A percentile compares a stretch with the other conserved stretches of the same genome.
Evolutionary conservation across 2,329 filamentous ascomycete species (phyloP).

Genomic region (Cladosporium sphaerospermum): DNA sequence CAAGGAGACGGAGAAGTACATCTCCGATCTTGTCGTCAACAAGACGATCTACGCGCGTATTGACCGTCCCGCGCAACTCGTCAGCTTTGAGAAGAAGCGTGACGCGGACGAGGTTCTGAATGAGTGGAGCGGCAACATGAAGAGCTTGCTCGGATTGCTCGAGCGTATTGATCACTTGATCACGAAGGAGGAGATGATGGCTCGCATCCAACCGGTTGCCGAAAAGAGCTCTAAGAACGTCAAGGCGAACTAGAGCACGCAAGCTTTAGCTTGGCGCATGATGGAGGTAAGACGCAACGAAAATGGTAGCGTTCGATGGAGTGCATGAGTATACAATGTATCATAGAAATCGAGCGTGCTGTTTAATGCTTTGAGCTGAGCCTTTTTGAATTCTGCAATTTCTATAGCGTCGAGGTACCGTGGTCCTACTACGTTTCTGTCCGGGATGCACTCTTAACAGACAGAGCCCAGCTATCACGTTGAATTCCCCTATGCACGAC

Average conservation of each 20-base stretch:
- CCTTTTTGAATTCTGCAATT: too few species aligned
- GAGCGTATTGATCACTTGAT: constrained; percentile 96
- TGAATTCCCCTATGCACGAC: too few species aligned
- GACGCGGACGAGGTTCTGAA: constrained; percentile 95
- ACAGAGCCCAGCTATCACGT: too few species aligned
- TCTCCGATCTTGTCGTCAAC: constrained; percentile 90
- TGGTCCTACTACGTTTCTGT: too few species aligned
- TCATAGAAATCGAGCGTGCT: constrained; percentile 3
- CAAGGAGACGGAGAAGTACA: constrained; percentile 98
- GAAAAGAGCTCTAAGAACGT: constrained; percentile 34
- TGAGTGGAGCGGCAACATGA: constrained; percentile 98
- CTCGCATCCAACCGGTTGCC: constrained; percentile 70
- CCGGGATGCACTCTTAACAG: too few species aligned
- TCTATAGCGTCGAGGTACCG: too few species aligned
- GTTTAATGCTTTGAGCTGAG: too few species aligned
- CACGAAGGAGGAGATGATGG: constrained; percentile 99
- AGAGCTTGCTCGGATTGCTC: constrained; percentile 75
- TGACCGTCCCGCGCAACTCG: constrained; percentile 82
- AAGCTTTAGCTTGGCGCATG: too few species aligned
- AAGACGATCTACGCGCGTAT: constrained; percentile 99
- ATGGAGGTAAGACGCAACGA: too few species aligned
- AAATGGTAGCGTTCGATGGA: background rate
- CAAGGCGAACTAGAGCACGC: constrained; percentile 2
- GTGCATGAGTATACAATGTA: constrained; percentile 11
- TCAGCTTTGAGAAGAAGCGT: constrained; percentile 90